Evolutionary conservation across 208 protist genomes (phyloP), one percentile per base, ranked within the genome.

Genomic region (Crithidia fasciculata): DNA sequence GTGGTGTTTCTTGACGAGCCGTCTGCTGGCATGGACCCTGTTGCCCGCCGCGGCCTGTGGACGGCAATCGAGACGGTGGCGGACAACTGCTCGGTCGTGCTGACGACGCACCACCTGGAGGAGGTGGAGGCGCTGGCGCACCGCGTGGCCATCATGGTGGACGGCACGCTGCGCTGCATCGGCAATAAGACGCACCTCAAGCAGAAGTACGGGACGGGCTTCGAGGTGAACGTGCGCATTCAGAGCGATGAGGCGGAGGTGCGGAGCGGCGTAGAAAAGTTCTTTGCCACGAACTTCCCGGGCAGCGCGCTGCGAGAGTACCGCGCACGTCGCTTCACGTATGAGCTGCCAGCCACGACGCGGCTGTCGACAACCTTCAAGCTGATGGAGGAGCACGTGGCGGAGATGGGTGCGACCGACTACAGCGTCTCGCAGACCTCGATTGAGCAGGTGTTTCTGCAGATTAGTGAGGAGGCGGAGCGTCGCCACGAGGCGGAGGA

Each of bases 31-130:
- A 89, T 95, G 87, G 90, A 95, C 83, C 84, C 85, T 2, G 68
- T 83, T 0, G 78, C 81, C 4, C 78, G 87, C 13, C 78, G 87
- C 15, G 72, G 70, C 6, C 41, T 96, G 50, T 96, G 91, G 94
- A 89, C 73, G 41, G 79, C 78, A 15, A 93, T 88, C 56, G 82
- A 90, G 75, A 71, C 62, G 76, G 89, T 82, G 19, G 50, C 87
- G 0, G 56, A 83, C 52, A 78, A 85, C 76, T 91, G 87, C 81
- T 84, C 89, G 47, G 80, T 95, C 7, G 86, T 95, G 74, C 76
- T 98, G 64, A 98, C 95, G 61, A 98, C 95, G 58, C 96, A 98
- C 72, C 92, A 96, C 62, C 83, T 98, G 81, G 94, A 97, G 71
- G 96, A 98, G 86, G 88, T 91, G 70, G 93, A 98, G 73, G 91